These are phyloP conservation scores for Sequoia sempervirens DNA, from an alignment of 75 land plant species.

Conservation along the genomic window DNA sequence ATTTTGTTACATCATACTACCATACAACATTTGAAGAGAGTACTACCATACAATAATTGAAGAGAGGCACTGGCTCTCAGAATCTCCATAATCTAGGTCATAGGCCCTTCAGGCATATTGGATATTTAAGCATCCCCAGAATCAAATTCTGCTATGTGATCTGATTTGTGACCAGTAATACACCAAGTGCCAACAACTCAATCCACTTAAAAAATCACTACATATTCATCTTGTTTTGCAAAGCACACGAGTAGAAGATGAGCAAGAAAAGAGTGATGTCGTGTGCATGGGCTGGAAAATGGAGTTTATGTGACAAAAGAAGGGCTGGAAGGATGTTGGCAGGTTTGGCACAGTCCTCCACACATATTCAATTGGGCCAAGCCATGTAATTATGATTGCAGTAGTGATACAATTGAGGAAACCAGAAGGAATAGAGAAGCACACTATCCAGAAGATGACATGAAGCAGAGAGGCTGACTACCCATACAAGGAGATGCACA, in stretches of 20 bases:
- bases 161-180: background rate
- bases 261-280: background rate
- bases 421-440: constrained; percentile 4
- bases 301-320: background rate
- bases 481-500: constrained; percentile 9
- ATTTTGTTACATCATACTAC: background rate
- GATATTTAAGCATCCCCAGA: background rate
- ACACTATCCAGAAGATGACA: constrained; percentile 12
- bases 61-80: background rate
- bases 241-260: background rate
- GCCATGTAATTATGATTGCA: background rate
- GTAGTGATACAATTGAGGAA: constrained; percentile 9
- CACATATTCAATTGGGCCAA: background rate
- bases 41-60: background rate
- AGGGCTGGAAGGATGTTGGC: background rate
- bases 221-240: background rate
- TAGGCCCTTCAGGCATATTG: background rate
- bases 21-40: background rate
- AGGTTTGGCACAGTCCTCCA: background rate
- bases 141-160: background rate
- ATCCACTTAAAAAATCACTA: background rate
- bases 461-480: constrained; percentile 10
- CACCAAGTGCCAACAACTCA: background rate
- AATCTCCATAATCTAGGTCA: background rate
- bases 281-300: background rate